Base-by-base conservation (phyloP, 768 basidiomycete species). In the Auriscalpium microsporum region DNA sequence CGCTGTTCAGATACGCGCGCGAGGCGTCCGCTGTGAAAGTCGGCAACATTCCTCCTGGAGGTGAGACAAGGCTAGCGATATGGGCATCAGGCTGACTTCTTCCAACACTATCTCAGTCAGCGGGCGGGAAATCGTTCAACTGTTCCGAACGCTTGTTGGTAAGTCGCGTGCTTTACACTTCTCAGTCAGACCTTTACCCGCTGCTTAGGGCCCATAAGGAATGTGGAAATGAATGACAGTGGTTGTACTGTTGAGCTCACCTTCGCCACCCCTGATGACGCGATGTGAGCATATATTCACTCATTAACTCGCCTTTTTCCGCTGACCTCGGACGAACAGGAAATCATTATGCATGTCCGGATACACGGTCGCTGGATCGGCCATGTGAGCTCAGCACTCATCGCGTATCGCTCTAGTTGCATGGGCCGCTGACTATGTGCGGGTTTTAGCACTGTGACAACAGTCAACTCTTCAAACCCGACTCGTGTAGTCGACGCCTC, bases 261-360 rank as follows among this genome's bases (percentile, higher is more conserved):
- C 2, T 86, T 86, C 63, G 67, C 64, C 52, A 75, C 74, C 49
- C 74, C 70, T 5, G 82, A 84, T 58, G 71, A 76, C 13, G 78
- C 79, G 50, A 73, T 72, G 85, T 84, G 57, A 56, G 78, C 68
- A 17, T 34, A 5, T 34, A 48, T 46, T 23, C 37, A 51, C 51
- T 45, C 42, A 56, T 53, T 17, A 46, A 35, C 42, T 58, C 47
- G 57, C 48, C 42, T 45, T 47, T 52, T 47, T 21, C 54, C 33
- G 23, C 21, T 52, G 28, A 48, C 36, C 8, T 17, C 48, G 35
- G 19, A 44, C n/a, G 19, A 37, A 17, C 42, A 87, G 86, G 55
- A 85, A 86, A 68, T 81, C 84, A 1, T 61, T 87, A 51, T 80
- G 80, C 61, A 81, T 87, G 82, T 78, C 79, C 28, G 81, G 83